Evolutionary conservation across 208 protist species (phyloP).

Genomic region (Crithidia fasciculata): DNA sequence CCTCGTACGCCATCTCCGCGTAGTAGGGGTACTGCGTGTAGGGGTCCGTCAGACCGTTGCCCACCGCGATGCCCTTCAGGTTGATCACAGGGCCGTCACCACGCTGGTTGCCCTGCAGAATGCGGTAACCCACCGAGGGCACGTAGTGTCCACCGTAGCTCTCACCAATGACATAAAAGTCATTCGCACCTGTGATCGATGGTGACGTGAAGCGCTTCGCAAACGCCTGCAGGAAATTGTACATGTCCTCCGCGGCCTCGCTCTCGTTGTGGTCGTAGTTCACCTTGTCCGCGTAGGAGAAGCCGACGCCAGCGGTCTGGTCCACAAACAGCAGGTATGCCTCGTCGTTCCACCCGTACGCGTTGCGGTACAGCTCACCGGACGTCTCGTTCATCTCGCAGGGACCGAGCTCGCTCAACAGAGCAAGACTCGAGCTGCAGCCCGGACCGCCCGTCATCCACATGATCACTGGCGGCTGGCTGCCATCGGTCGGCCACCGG

Average conservation of each 20-base stretch:
- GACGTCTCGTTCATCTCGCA: conserved; percentile 66
- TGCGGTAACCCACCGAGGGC: conserved; percentile 48
- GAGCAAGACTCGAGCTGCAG: conserved; percentile 72
- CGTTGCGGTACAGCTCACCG: conserved; percentile 52
- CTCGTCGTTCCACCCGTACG: conserved; percentile 79
- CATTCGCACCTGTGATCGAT: conserved; percentile 55
- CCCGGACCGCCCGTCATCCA: conserved; percentile 94
- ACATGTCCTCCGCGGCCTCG: conserved; percentile 87
- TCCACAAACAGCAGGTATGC: conserved; percentile 92
- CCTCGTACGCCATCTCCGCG: conserved; percentile 63
- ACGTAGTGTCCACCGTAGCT: conserved; percentile 88
- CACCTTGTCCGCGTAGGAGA: conserved; percentile 57
- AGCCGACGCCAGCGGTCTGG: conserved; percentile 91
- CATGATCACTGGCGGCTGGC: conserved; percentile 74
- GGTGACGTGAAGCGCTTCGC: conserved; percentile 48
- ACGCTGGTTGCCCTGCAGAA: conserved; percentile 30
- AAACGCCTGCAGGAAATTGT: conserved; percentile 78
- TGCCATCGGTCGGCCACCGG: conserved; percentile 37
- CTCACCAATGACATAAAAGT: conserved; percentile 85
- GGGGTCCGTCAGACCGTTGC: conserved; percentile 90
- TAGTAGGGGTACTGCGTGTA: conserved; percentile 78
- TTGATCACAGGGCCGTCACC: conserved; percentile 39
- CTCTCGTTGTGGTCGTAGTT: conserved; percentile 70
- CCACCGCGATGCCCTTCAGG: conserved; percentile 75
- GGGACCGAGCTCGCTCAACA: conserved; percentile 84